Conservation (phyloP, 2,329 filamentous ascomycete species). For the Colletotrichum salicis region DNA sequence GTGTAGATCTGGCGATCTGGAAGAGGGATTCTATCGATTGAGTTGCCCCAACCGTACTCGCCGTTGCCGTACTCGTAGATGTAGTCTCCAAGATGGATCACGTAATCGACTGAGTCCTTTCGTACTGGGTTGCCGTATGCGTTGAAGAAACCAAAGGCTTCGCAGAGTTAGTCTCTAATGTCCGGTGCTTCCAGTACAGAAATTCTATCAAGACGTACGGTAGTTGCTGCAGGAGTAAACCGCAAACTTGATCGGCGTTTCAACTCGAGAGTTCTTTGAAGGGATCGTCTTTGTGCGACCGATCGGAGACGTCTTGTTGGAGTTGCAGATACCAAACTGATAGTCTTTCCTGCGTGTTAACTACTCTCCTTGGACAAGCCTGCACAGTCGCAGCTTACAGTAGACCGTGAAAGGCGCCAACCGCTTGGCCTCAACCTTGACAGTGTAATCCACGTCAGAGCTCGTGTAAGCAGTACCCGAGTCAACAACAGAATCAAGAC, state of each 20-base stretch:
- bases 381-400: slow-evolving; percentile 44
- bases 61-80: slow-evolving; percentile 69
- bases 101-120: slow-evolving; percentile 70
- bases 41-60: slow-evolving; percentile 61
- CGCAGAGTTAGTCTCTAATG: background rate
- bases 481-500: slow-evolving; percentile 56
- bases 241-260: slow-evolving; percentile 66
- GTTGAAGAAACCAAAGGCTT: slow-evolving; percentile 65
- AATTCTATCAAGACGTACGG: slow-evolving; percentile 51
- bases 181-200: rapidly evolving
- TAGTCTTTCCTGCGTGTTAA: slow-evolving; percentile 50
- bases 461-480: slow-evolving; percentile 74
- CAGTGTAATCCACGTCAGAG: slow-evolving; percentile 79
- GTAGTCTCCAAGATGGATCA: slow-evolving; percentile 68
- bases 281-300: slow-evolving; percentile 79
- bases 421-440: slow-evolving; percentile 76
- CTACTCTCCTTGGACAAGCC: slow-evolving; percentile 37
- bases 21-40: slow-evolving; percentile 62
- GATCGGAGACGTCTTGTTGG: slow-evolving; percentile 68
- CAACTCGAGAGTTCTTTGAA: slow-evolving; percentile 62
- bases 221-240: slow-evolving; percentile 79
- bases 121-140: slow-evolving; percentile 68
- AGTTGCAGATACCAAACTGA: slow-evolving; percentile 75
- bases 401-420: slow-evolving; percentile 73
- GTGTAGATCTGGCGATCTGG: slow-evolving; percentile 62